phyloP scores from a whole-genome alignment of 2,329 filamentous ascomycete genomes.

The Aspergillus spinulosporus region DNA sequence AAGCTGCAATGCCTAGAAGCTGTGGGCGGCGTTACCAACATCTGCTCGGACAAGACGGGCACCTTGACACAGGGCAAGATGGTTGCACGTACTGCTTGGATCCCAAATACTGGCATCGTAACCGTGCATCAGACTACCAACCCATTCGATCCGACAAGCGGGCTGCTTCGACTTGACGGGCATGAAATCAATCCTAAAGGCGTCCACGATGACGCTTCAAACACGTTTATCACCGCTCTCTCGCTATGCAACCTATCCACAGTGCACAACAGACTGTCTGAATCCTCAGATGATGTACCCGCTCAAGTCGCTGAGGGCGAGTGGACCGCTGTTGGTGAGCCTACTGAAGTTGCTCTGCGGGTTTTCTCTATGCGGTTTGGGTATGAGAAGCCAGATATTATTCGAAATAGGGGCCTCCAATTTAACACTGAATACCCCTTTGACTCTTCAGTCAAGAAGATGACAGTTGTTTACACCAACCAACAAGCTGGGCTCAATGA shows the following conservation, averaged over 20 bases:
- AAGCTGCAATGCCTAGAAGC: conserved; percentile 58
- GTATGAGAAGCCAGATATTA: conserved; percentile 48
- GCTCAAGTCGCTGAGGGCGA: conserved; percentile 29
- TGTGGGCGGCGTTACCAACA: conserved; percentile 58
- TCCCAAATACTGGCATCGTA: conserved; percentile 55
- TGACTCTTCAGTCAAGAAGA: conserved; percentile 70
- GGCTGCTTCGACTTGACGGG: conserved; percentile 44
- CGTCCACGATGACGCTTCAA: conserved; percentile 40
- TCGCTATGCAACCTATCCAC: conserved; percentile 58
- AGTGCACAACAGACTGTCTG: conserved; percentile 44
- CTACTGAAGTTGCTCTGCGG: conserved; percentile 67
- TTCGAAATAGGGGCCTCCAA: conserved; percentile 31
- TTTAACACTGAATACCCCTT: conserved; percentile 64
- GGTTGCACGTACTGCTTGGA: conserved; percentile 60
- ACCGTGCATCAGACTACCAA: conserved; percentile 55
- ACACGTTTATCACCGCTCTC: conserved; percentile 54
- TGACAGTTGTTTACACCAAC: conserved; percentile 40
- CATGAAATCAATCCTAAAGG: conserved; percentile 32
- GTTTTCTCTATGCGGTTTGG: conserved; percentile 65
- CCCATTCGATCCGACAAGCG: conserved; percentile 57
- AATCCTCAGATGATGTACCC: conserved; percentile 9
- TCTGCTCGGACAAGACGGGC: conserved; percentile 60
- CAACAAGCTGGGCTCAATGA: conserved; percentile 33
- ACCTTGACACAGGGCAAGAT: conserved; percentile 59
- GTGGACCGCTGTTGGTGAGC: conserved; percentile 63